phyloP scores from a whole-genome alignment of 2,329 filamentous ascomycete genomes.

The Aspergillus jensenii region DNA sequence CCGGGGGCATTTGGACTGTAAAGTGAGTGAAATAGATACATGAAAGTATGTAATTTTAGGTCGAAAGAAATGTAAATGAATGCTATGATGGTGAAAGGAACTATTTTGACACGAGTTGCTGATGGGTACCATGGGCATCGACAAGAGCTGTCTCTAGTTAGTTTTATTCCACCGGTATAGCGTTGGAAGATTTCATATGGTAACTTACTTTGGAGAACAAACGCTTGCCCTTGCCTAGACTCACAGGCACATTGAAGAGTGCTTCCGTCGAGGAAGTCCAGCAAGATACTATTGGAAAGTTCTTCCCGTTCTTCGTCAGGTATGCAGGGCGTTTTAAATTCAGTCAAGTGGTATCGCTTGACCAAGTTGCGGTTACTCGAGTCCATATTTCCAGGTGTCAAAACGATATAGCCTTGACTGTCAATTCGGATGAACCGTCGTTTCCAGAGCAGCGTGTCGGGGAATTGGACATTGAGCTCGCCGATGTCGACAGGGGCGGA shows the following conservation, averaged over 20 bases:
- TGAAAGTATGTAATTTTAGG: slow-evolving; percentile 2
- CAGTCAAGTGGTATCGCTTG: slow-evolving; percentile 81
- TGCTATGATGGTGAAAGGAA: not conserved
- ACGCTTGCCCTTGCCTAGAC: slow-evolving; percentile 53
- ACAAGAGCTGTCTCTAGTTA: slow-evolving; percentile 37
- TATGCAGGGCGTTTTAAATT: slow-evolving; percentile 75
- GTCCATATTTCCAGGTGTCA: slow-evolving; percentile 68
- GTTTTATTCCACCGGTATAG: not conserved
- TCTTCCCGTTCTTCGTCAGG: slow-evolving; percentile 93
- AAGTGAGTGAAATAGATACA: not conserved
- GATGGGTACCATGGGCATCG: slow-evolving; percentile 40
- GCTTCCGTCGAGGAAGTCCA: slow-evolving; percentile 62
- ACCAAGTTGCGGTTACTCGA: slow-evolving; percentile 60
- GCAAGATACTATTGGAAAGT: slow-evolving; percentile 76
- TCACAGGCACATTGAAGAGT: slow-evolving; percentile 65
- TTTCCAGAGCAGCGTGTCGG: slow-evolving; percentile 95
- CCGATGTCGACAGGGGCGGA: slow-evolving; percentile 69
- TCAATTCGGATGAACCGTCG: slow-evolving; percentile 85
- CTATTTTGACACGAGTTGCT: slow-evolving; percentile 20
- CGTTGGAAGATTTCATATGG: not conserved
- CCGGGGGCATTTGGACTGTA: not conserved
- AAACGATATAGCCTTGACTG: slow-evolving; percentile 75
- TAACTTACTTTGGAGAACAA: slow-evolving; percentile 51
- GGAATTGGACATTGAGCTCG: slow-evolving; percentile 95
- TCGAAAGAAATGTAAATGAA: slow-evolving; percentile 11